These are phyloP conservation scores for Triticum monococcum DNA, from an alignment of 176 grass and related monocot genomes.

Conservation along the genomic window DNA sequence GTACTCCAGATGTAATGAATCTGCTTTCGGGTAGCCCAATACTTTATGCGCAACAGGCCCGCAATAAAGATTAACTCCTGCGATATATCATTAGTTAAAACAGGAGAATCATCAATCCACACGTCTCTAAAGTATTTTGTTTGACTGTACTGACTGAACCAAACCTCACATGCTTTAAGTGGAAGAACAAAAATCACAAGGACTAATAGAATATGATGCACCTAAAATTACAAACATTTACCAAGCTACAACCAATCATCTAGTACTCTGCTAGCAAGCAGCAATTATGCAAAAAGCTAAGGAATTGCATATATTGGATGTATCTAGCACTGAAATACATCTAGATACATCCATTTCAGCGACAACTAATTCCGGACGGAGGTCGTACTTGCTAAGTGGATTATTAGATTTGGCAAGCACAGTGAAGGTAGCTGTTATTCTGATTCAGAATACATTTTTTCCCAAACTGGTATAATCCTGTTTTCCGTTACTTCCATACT, in stretches of 20 bases:
- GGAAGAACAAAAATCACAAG: neutral
- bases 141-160: neutral
- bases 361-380: no score
- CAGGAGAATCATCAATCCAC: neutral
- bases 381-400: neutral
- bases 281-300: neutral
- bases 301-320: neutral
- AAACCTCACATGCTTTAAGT: neutral
- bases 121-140: neutral
- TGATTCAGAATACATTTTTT: neutral
- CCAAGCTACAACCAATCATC: neutral
- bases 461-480: neutral
- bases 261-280: neutral
- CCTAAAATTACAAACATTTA: constrained; percentile 9
- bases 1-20: constrained; percentile 81
- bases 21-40: constrained; percentile 54
- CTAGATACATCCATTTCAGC: no score
- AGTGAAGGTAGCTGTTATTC: neutral
- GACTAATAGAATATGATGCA: neutral
- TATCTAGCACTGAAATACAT: no score
- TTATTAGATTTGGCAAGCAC: neutral
- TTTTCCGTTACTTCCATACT: neutral
- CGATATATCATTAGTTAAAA: constrained; percentile 23
- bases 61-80: constrained; percentile 80
- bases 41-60: constrained; percentile 57